Evolutionary conservation across 2,329 filamentous ascomycete genomes (phyloP), one percentile per base, ranked within the genome.

Genomic region (Fusarium tupiense): DNA sequence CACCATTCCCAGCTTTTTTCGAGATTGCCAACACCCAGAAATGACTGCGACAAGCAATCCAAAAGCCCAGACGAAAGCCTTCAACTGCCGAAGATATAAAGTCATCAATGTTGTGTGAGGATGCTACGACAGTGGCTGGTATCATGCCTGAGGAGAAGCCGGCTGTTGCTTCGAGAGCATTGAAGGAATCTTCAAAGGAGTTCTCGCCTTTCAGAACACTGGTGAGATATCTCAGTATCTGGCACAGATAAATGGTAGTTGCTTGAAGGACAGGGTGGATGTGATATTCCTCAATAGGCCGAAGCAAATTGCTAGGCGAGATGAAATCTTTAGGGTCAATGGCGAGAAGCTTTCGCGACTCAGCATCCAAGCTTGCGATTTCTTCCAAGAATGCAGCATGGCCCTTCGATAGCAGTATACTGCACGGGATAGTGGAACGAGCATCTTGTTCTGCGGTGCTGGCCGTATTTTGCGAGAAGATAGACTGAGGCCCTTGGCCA

Each of bases 141-240:
- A 61, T 37, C 13, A 61, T 53, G n/a, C 59, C 59, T 8, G 59
- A 61, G 16, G 59, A 61, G 31, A 61, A 61, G 5, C 59, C 59
- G 14, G 59, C 59, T n/a, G 59, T 53, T 12, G 38, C n/a, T 44
- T 61, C 12, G 13, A 53, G 13, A 9, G 12, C 37, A 6, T 37
- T 13, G n/a, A 53, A 61, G 4, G 38, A 61, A 4, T 53, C 4
- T 14, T 53, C 38, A 19, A 44, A 53, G 5, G 6, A 14, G 5
- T 20, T 37, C 19, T 44, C 4, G 2, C 29, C 29, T 35, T 53
- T 35, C 6, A 29, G n/a, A 2, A 26, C 6, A 4, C 49, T 14
- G 19, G 59, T 9, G n/a, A 53, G n/a, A 37, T 61, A 61, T n/a
- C 59, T 61, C 6, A 61, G 38, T 8, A 44, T 14, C n/a, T 61